Percentiles rank a stretch among this genome's conserved stretches.
Evolutionary conservation across 1,284 basidiomycete species (phyloP).

Genomic region (Fistulina hepatica): DNA sequence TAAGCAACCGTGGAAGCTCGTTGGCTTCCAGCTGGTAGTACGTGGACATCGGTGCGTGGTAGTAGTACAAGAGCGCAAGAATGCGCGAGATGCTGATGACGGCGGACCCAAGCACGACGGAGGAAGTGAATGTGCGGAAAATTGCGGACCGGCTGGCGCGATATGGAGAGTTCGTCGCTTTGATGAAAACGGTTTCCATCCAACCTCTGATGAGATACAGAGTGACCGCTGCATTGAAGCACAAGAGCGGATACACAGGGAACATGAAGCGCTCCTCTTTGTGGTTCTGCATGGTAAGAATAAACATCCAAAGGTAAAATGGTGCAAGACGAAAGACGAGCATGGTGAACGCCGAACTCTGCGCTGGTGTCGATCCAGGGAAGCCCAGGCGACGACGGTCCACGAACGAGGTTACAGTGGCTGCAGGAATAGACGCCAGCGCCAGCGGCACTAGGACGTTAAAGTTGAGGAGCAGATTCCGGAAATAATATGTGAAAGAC

Average conservation of each 20-base stretch:
- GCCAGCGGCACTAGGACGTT: constrained; percentile 80
- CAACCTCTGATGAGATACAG: constrained; percentile 78
- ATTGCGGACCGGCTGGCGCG: constrained; percentile 70
- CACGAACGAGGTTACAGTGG: constrained; percentile 64
- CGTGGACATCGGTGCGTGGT: constrained; percentile 80
- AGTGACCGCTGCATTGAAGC: constrained; percentile 87
- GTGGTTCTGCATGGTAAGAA: constrained; percentile 78
- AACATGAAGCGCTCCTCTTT: constrained; percentile 99
- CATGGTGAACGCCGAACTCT: constrained; percentile 70
- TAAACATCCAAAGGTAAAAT: constrained; percentile 81
- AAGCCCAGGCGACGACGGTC: constrained; percentile 74
- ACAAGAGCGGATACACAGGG: constrained; percentile 85
- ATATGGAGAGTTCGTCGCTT: constrained; percentile 74
- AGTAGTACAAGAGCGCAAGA: constrained; percentile 77
- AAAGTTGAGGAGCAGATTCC: constrained; percentile 89
- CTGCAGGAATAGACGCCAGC: constrained; percentile 66
- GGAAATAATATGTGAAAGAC: constrained; percentile 74
- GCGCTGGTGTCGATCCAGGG: constrained; percentile 35
- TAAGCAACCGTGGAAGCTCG: constrained; percentile 76
- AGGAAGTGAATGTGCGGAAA: constrained; percentile 69
- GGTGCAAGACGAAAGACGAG: constrained; percentile 70
- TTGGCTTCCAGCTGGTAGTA: constrained; percentile 62
- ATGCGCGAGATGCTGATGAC: constrained; percentile 73
- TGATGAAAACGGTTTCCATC: constrained; percentile 71
- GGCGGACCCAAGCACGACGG: constrained; percentile 52